These are phyloP conservation scores for Phalaenopsis aphrodite DNA, from an alignment of 106 monocot species.

Conservation along the genomic window DNA sequence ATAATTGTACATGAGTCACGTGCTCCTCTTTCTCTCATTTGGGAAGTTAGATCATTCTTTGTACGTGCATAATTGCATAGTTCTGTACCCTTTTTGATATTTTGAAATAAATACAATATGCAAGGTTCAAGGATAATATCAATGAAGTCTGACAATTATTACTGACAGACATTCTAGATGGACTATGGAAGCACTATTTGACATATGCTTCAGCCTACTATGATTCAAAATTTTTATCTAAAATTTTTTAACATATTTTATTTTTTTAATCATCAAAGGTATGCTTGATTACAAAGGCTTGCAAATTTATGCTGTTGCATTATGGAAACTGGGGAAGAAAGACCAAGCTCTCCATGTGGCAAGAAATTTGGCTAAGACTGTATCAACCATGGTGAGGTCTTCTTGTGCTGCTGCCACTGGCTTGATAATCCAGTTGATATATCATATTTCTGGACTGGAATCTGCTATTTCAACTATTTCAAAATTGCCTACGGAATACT, in stretches of 20 bases:
- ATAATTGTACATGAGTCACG: neutral
- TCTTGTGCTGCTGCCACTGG: slow-evolving; percentile 44
- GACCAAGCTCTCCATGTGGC: slow-evolving; percentile 51
- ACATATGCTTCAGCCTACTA: neutral
- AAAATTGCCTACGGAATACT: slow-evolving; percentile 47
- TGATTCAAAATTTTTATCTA: neutral
- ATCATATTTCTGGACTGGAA: slow-evolving; percentile 55
- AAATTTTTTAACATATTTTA: slow-evolving; percentile 8
- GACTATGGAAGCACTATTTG: neutral
- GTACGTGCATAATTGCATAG: too few species aligned
- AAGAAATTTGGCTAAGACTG: slow-evolving; percentile 40
- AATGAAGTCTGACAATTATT: neutral
- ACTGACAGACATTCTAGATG: neutral
- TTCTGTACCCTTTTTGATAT: too few species aligned
- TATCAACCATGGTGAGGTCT: slow-evolving; percentile 40
- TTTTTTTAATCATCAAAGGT: slow-evolving; percentile 31
- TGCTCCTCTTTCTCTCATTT: too few species aligned
- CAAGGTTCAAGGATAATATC: too few species aligned
- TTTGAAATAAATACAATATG: too few species aligned
- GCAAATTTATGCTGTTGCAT: slow-evolving; percentile 79
- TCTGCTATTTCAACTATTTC: slow-evolving; percentile 29
- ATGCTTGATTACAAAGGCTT: slow-evolving; percentile 43
- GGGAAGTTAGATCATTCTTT: too few species aligned
- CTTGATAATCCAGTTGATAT: slow-evolving; percentile 73
- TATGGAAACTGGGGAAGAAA: slow-evolving; percentile 66